Evolutionary conservation across 1,284 basidiomycete species (phyloP).

Genomic region (Albatrellus sp.): DNA sequence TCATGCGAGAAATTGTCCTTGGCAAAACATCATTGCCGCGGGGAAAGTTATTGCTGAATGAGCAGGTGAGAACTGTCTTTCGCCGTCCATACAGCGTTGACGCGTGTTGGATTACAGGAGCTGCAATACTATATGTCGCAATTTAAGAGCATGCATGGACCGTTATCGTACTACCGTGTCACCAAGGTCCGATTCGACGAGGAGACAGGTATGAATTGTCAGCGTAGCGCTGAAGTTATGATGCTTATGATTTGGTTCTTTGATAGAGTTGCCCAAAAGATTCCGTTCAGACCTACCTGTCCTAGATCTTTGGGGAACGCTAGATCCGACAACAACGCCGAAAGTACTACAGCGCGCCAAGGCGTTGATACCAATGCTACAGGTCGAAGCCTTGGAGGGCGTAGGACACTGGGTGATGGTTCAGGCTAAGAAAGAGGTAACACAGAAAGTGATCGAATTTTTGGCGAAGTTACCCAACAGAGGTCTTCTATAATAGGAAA

Average conservation of each 20-base stretch:
- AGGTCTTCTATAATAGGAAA: background rate
- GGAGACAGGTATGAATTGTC: constrained; percentile 32
- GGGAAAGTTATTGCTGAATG: background rate
- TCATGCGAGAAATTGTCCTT: constrained; percentile 5
- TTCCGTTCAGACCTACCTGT: constrained; percentile 39
- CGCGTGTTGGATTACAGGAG: constrained; percentile 26
- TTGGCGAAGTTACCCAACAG: constrained; percentile 16
- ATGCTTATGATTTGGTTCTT: constrained; percentile 1
- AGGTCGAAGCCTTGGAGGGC: constrained; percentile 36
- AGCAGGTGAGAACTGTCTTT: background rate
- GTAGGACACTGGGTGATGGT: constrained; percentile 59
- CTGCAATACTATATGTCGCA: constrained; percentile 33
- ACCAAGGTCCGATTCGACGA: constrained; percentile 43
- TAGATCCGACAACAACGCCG: constrained; percentile 27
- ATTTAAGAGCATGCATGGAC: constrained; percentile 46
- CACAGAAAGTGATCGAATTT: constrained; percentile 33
- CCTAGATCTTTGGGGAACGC: constrained; percentile 47
- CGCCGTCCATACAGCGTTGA: background rate
- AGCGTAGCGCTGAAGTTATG: background rate
- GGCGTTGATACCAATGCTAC: constrained; percentile 34
- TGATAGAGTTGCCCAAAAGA: constrained; percentile 26
- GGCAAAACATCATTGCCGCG: background rate
- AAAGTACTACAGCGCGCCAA: constrained; percentile 20
- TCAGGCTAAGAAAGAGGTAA: constrained; percentile 40
- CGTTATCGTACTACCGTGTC: constrained; percentile 62